Conservation (phyloP, 208 protist species). For the Crithidia acanthocephali region DNA sequence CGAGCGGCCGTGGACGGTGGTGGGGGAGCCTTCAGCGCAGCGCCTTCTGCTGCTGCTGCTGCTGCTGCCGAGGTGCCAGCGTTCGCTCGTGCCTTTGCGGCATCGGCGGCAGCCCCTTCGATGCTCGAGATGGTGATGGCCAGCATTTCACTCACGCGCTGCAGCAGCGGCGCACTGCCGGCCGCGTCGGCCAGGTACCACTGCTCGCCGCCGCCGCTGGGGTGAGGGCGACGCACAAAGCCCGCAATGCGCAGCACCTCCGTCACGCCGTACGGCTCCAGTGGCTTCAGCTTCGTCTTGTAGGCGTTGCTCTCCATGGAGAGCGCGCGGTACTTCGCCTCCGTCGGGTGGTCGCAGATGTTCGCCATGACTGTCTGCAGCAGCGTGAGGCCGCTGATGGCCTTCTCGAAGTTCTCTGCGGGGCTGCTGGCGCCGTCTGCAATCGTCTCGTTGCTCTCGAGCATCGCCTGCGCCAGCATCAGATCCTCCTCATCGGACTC, state of each 20-base stretch:
- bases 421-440: slow-evolving; percentile 31
- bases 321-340: slow-evolving; percentile 61
- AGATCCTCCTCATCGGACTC: slow-evolving; percentile 72
- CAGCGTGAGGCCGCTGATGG: slow-evolving; percentile 43
- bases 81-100: slow-evolving; percentile 14
- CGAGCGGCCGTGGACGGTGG: background rate
- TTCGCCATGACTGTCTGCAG: slow-evolving; percentile 54
- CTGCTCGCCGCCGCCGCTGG: slow-evolving; percentile 44
- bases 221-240: slow-evolving; percentile 57
- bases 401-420: slow-evolving; percentile 43
- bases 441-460: slow-evolving; percentile 74
- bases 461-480: slow-evolving; percentile 55
- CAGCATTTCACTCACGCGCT: slow-evolving; percentile 44
- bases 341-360: slow-evolving; percentile 56
- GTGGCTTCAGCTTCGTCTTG: slow-evolving; percentile 55
- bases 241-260: slow-evolving; percentile 67
- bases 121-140: slow-evolving; percentile 47
- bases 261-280: slow-evolving; percentile 65
- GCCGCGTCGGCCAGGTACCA: slow-evolving; percentile 69
- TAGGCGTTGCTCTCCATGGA: slow-evolving; percentile 68
- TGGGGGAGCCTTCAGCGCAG: background rate
- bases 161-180: slow-evolving; percentile 52
- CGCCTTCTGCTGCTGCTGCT: background rate
- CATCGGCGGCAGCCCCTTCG: slow-evolving; percentile 32
- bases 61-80: background rate